Percentiles rank a stretch among this genome's conserved stretches.
Conservation (phyloP, 2,329 filamentous ascomycete species). For the Botryosphaeria agaves region DNA sequence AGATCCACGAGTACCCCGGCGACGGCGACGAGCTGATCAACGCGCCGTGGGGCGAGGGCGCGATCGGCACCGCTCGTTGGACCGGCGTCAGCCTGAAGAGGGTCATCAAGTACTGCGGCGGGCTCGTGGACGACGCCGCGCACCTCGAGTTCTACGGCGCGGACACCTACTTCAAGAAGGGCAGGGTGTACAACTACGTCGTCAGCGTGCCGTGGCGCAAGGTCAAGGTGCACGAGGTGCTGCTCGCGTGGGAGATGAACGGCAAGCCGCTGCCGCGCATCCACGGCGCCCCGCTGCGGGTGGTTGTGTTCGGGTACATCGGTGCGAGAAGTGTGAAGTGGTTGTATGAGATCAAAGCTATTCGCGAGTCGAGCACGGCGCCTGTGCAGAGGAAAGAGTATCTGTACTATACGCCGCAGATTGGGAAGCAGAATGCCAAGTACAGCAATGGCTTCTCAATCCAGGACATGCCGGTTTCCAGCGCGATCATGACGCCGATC, state of each 20-base stretch:
- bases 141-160: conserved; percentile 54
- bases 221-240: conserved; percentile 46
- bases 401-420: conserved; percentile 50
- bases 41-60: conserved; percentile 40
- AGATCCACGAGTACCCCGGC: conserved; percentile 47
- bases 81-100: conserved; percentile 50
- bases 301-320: conserved; percentile 45
- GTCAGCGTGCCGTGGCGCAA: conserved; percentile 51
- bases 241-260: conserved; percentile 59
- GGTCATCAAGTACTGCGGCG: conserved; percentile 53
- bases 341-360: conserved; percentile 45
- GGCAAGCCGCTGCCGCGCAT: conserved; percentile 44
- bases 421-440: conserved; percentile 47
- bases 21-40: conserved; percentile 32
- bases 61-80: conserved; percentile 48
- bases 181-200: conserved; percentile 46
- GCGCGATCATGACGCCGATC: conserved; percentile 47
- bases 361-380: conserved; percentile 35
- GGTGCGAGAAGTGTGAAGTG: conserved; percentile 48
- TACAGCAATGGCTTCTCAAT: conserved; percentile 46
- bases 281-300: conserved; percentile 46
- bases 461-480: conserved; percentile 55
- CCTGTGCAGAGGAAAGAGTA: conserved; percentile 50
- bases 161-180: conserved; percentile 57
- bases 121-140: conserved; percentile 34